These are phyloP conservation scores for Carpinus fangiana DNA, from an alignment of 306 rosid species.

Conservation along the genomic window DNA sequence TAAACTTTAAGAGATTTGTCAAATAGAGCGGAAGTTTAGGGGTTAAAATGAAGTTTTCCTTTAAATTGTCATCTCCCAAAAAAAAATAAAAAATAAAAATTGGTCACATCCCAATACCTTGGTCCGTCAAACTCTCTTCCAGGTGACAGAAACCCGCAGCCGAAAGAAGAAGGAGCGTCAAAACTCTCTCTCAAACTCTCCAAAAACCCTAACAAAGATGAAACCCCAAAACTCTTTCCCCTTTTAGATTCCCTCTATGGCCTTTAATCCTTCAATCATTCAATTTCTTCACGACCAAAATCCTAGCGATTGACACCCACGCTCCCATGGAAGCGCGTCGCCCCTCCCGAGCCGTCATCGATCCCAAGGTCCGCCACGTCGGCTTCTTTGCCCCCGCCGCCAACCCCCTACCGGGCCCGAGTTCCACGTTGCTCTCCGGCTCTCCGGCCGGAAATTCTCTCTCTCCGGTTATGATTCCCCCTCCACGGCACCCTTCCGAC, in stretches of 20 bases:
- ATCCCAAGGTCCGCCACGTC: constrained; percentile 75
- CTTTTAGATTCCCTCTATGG: background rate
- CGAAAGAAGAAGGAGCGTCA: too few species aligned
- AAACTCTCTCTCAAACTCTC: background rate
- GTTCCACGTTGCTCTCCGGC: constrained; percentile 26
- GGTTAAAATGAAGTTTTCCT: too few species aligned
- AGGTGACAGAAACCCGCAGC: background rate
- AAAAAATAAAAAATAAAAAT: too few species aligned
- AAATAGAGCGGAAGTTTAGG: too few species aligned
- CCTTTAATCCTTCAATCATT: background rate
- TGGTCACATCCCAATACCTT: background rate
- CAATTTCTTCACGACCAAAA: background rate
- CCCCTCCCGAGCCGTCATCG: constrained; percentile 43
- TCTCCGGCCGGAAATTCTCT: constrained; percentile 51
- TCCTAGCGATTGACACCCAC: constrained; percentile 13
- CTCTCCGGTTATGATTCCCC: constrained; percentile 74
- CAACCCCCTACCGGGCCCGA: constrained; percentile 34
- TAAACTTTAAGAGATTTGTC: too few species aligned
- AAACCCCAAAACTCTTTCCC: background rate
- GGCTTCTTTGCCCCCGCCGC: constrained; percentile 65
- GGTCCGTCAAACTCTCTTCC: background rate
- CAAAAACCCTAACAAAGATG: background rate
- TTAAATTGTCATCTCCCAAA: too few species aligned
- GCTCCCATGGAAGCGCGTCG: constrained; percentile 68
- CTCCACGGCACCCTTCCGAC: constrained; percentile 60